These are phyloP conservation scores for Pseudogymnoascus sp. DNA, from an alignment of 2,329 filamentous ascomycete species.

Conservation along the genomic window DNA sequence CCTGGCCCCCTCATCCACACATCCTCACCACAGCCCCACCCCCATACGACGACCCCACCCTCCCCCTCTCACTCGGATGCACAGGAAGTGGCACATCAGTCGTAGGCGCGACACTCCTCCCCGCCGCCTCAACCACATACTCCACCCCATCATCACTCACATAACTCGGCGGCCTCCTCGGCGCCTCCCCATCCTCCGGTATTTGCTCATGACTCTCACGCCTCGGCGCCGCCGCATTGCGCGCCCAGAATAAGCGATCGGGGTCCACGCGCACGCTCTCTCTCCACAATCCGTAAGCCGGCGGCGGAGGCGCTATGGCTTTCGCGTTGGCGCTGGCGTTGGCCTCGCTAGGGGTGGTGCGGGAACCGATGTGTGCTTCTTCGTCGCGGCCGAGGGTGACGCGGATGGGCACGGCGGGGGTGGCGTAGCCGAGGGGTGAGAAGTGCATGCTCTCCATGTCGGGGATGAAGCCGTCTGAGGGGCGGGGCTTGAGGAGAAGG, in stretches of 20 bases:
- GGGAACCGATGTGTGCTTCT: conserved; percentile 40
- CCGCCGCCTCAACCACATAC: conserved; percentile 61
- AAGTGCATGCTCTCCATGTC: conserved; percentile 37
- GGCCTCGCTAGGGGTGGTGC: conserved; percentile 22
- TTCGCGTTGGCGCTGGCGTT: conserved; percentile 46
- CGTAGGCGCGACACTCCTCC: conserved; percentile 46
- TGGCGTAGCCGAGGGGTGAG: conserved; percentile 55
- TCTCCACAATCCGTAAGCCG: conserved; percentile 79
- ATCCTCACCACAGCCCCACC: conserved; percentile 21
- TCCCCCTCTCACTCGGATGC: conserved; percentile 40
- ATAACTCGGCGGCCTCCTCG: conserved; percentile 61
- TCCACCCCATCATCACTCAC: conserved; percentile 64
- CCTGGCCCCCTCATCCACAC: not conserved
- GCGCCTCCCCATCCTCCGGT: conserved; percentile 10
- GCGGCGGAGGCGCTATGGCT: conserved; percentile 54
- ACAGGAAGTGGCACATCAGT: conserved; percentile 35
- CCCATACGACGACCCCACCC: conserved; percentile 22
- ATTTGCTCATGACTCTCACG: conserved; percentile 14
- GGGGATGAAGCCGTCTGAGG: conserved; percentile 26
- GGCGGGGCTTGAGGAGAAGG: conserved; percentile 40
- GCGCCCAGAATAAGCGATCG: conserved; percentile 72
- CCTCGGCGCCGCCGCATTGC: conserved; percentile 39
- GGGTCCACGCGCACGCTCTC: conserved; percentile 77
- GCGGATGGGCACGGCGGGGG: conserved; percentile 65
- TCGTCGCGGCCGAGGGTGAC: conserved; percentile 69